phyloP scores from a whole-genome alignment of 208 protist genomes.

The Herpetomonas samuelpessoai region DNA sequence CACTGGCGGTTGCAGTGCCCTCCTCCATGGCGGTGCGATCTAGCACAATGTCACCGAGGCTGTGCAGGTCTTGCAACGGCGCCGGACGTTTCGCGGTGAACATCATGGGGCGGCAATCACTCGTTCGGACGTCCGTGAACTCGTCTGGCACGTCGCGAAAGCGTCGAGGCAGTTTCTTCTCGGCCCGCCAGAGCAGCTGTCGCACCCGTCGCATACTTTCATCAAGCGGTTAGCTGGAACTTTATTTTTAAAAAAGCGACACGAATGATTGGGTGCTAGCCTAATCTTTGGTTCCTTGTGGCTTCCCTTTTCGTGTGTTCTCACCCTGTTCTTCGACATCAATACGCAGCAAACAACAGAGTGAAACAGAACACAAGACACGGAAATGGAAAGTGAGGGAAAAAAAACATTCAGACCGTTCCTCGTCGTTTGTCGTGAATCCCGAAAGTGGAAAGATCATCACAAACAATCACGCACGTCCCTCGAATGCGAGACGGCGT shows the following conservation, averaged over 20 bases:
- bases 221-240: neutral
- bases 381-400: too few species aligned
- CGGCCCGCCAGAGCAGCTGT: constrained; percentile 46
- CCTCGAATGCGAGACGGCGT: too few species aligned
- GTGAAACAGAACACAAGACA: too few species aligned
- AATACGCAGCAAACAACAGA: too few species aligned
- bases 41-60: constrained; percentile 59
- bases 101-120: constrained; percentile 64
- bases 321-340: too few species aligned
- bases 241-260: constrained; percentile 1
- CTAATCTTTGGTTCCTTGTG: too few species aligned
- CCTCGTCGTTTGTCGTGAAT: too few species aligned
- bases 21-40: constrained; percentile 27
- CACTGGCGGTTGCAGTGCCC: constrained; percentile 7
- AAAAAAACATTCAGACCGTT: too few species aligned
- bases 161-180: constrained; percentile 66
- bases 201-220: constrained; percentile 21
- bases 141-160: constrained; percentile 81
- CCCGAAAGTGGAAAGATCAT: too few species aligned
- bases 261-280: too few species aligned
- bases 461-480: too few species aligned
- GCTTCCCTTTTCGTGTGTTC: too few species aligned
- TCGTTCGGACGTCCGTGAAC: constrained; percentile 72
- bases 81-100: constrained; percentile 73
- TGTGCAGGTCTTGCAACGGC: constrained; percentile 54